Evolutionary conservation across 2,329 filamentous ascomycete species (phyloP).

Genomic region (Huntiella abstrusa): DNA sequence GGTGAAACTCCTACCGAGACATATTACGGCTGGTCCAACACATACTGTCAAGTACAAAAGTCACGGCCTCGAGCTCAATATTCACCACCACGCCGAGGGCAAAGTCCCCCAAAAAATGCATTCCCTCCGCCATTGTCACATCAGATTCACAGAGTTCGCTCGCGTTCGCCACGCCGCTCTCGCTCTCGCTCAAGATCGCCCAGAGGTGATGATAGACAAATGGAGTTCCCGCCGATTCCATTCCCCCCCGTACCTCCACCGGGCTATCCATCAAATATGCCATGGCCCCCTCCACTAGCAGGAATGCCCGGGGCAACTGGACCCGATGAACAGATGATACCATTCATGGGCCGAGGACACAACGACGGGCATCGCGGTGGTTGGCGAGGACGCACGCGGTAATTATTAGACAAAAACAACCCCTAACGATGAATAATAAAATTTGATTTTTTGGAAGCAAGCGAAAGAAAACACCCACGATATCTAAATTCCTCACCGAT

Average conservation of each 20-base stretch:
- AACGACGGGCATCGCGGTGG: no score
- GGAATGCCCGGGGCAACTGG: no score
- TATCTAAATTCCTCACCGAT: no score
- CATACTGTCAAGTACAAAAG: neutral
- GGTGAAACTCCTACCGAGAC: slow-evolving; percentile 25
- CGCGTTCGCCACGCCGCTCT: slow-evolving; percentile 12
- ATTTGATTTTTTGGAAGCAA: no score
- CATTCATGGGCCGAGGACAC: no score
- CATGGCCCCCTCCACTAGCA: slow-evolving; percentile 20
- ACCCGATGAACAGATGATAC: no score
- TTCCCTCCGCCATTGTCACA: neutral
- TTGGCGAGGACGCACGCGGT: no score
- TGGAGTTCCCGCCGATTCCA: neutral
- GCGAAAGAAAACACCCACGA: no score
- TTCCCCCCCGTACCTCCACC: slow-evolving; percentile 14
- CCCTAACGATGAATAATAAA: no score
- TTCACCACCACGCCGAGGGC: no score
- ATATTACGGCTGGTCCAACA: slow-evolving; percentile 68
- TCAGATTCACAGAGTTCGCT: slow-evolving; percentile 5
- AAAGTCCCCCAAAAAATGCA: no score
- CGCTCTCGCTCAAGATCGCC: slow-evolving; percentile 13
- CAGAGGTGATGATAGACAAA: slow-evolving; percentile 17
- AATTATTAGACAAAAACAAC: no score
- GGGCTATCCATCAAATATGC: neutral
- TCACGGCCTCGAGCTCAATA: neutral